Conservation (phyloP, 345 rosid genomes). For the Laguncularia racemosa region DNA sequence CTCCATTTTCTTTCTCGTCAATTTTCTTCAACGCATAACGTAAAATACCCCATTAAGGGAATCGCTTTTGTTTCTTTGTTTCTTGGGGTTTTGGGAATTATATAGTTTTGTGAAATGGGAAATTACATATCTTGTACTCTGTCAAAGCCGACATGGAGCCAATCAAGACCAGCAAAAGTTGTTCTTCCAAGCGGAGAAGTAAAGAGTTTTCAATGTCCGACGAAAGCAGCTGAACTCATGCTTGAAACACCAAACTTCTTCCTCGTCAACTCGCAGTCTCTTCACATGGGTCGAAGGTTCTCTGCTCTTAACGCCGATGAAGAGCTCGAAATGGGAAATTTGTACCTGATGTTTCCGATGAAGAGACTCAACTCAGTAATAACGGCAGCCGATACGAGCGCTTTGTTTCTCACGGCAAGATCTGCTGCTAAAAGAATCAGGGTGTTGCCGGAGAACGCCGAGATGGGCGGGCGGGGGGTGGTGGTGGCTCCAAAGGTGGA, state of each 20-base stretch:
- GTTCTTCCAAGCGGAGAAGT: constrained; percentile 67
- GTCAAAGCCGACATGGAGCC: constrained; percentile 27
- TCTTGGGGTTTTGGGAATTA: too few relatives aligned
- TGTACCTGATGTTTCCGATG: constrained; percentile 76
- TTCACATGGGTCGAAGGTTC: constrained; percentile 54
- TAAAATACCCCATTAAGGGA: too few relatives aligned
- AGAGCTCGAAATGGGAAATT: constrained; percentile 53
- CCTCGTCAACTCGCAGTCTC: constrained; percentile 57
- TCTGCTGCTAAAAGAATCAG: constrained; percentile 37
- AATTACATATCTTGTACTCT: constrained; percentile 61
- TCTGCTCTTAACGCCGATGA: constrained; percentile 73
- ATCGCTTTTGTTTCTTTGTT: too few relatives aligned
- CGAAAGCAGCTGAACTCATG: constrained; percentile 85
- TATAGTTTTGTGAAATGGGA: constrained; percentile 35
- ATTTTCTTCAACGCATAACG: too few relatives aligned
- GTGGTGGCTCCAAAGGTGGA: background rate
- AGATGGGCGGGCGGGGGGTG: background rate
- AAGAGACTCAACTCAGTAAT: constrained; percentile 46
- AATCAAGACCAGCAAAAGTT: constrained; percentile 37
- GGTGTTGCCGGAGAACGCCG: constrained; percentile 22
- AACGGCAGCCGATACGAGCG: constrained; percentile 58
- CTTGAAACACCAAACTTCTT: constrained; percentile 74
- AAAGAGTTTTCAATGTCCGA: constrained; percentile 37
- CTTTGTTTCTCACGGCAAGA: constrained; percentile 42
- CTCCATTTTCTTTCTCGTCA: background rate